Evolutionary conservation across 2,329 filamentous ascomycete genomes (phyloP).

Genomic region (Ophiostoma piceae): DNA sequence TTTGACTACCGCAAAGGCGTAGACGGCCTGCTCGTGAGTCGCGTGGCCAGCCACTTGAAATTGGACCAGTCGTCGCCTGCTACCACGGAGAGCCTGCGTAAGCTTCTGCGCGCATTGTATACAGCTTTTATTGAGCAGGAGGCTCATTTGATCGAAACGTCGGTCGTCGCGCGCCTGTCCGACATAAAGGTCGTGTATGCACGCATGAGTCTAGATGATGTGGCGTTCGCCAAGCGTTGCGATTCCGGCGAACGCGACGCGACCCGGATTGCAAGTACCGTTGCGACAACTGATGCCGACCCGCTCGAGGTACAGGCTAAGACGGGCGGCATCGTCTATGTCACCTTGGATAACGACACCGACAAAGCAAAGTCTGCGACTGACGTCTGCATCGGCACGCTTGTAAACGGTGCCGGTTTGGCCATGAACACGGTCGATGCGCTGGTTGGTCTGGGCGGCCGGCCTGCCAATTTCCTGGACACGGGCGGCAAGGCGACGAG

Average conservation of each 20-base stretch:
- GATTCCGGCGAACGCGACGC: constrained; percentile 29
- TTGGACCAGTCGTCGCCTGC: constrained; percentile 40
- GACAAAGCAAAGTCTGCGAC: constrained; percentile 30
- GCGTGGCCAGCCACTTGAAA: constrained; percentile 48
- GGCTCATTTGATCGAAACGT: constrained; percentile 43
- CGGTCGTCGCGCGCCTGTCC: constrained; percentile 28
- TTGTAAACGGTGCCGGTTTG: constrained; percentile 84
- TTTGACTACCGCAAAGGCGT: constrained; percentile 54
- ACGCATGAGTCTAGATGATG: constrained; percentile 46
- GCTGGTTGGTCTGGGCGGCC: constrained; percentile 60
- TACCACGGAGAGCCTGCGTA: constrained; percentile 38
- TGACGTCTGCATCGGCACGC: constrained; percentile 58
- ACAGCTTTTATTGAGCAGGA: constrained; percentile 45
- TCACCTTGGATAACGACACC: constrained; percentile 47
- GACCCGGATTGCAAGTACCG: not conserved
- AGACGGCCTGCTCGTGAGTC: constrained; percentile 38
- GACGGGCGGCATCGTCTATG: constrained; percentile 70
- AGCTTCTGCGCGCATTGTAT: constrained; percentile 50
- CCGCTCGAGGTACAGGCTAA: constrained; percentile 38
- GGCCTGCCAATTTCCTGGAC: constrained; percentile 79
- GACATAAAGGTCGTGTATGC: constrained; percentile 36
- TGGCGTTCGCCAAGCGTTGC: constrained; percentile 40
- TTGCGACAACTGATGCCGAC: constrained; percentile 31
- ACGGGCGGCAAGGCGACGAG: constrained; percentile 84
- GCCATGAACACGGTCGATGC: constrained; percentile 90